Conservation (phyloP, 306 rosid species). For the Fragaria vesca region DNA sequence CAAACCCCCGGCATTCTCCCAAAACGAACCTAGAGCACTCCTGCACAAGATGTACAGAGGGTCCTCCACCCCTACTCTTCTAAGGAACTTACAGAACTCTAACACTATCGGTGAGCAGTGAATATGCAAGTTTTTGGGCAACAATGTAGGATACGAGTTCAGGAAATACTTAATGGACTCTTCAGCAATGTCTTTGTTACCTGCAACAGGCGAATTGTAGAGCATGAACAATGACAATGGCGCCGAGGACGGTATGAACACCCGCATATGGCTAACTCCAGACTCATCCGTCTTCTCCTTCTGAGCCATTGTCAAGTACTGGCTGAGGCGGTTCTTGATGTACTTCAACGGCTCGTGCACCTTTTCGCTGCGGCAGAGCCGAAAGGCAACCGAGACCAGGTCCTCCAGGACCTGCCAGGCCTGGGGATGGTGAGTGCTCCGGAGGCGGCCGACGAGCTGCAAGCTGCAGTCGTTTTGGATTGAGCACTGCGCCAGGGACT, state of each 20-base stretch:
- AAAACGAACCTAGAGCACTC: constrained; percentile 39
- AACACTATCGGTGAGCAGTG: constrained; percentile 42
- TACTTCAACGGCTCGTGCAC: constrained; percentile 25
- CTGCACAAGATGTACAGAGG: constrained; percentile 54
- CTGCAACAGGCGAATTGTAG: constrained; percentile 42
- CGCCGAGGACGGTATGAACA: constrained; percentile 46
- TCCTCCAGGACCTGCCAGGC: constrained; percentile 46
- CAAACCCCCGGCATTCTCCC: constrained; percentile 21
- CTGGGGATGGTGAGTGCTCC: constrained; percentile 46
- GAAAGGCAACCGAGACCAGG: constrained; percentile 35
- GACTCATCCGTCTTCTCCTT: constrained; percentile 23
- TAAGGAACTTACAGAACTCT: constrained; percentile 66
- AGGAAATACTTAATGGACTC: constrained; percentile 43
- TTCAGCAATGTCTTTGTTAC: constrained; percentile 42
- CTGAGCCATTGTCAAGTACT: constrained; percentile 28
- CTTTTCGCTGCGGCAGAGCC: constrained; percentile 53
- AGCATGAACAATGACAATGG: constrained; percentile 54
- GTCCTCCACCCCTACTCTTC: constrained; percentile 42
- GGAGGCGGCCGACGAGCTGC: constrained; percentile 59
- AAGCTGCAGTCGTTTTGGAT: constrained; percentile 60
- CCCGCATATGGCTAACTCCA: constrained; percentile 52
- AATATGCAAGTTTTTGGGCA: constrained; percentile 32
- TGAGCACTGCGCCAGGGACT: constrained; percentile 52
- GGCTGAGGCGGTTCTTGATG: constrained; percentile 35
- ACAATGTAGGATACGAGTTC: constrained; percentile 17